A percentile compares a stretch with the other conserved stretches of the same genome.
phyloP scores from a whole-genome alignment of 1,284 basidiomycete species.

The Malassezia dermatis region DNA sequence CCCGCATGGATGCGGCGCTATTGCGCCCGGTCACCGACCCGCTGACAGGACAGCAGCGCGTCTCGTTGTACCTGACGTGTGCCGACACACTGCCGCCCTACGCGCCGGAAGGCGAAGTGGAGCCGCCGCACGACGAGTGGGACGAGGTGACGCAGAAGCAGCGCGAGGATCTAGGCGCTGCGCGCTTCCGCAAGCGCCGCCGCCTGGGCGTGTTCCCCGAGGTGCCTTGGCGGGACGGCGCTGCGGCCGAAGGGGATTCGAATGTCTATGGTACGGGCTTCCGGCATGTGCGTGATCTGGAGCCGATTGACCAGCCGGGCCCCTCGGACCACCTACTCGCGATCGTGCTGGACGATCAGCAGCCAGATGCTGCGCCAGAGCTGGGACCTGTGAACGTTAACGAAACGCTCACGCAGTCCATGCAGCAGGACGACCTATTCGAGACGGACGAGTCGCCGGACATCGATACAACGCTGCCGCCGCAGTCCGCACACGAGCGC shows the following conservation, averaged over 20 bases:
- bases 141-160: slow-evolving; percentile 2
- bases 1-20: slow-evolving; percentile 30
- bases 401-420: slow-evolving; percentile 14
- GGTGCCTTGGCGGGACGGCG: slow-evolving; percentile 9
- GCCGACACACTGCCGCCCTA: slow-evolving; percentile 25
- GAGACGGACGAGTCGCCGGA: slow-evolving; percentile 11
- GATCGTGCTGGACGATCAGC: slow-evolving; percentile 33
- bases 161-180: slow-evolving; percentile 14
- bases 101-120: slow-evolving; percentile 18
- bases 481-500: slow-evolving; percentile 29
- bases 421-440: slow-evolving; percentile 26
- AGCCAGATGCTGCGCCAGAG: slow-evolving; percentile 31
- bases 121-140: slow-evolving; percentile 17
- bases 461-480: slow-evolving; percentile 22
- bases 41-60: slow-evolving; percentile 31
- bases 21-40: slow-evolving; percentile 32
- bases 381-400: slow-evolving; percentile 22
- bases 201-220: slow-evolving; percentile 30
- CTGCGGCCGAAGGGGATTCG: background rate
- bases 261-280: slow-evolving; percentile 30
- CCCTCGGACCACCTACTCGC: slow-evolving; percentile 27
- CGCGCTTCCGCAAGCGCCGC: slow-evolving; percentile 30
- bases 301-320: slow-evolving; percentile 27
- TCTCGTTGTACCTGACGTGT: slow-evolving; percentile 37
- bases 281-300: slow-evolving; percentile 34